These are phyloP conservation scores for Mycena galopus DNA, from an alignment of 768 basidiomycete genomes.

Conservation along the genomic window DNA sequence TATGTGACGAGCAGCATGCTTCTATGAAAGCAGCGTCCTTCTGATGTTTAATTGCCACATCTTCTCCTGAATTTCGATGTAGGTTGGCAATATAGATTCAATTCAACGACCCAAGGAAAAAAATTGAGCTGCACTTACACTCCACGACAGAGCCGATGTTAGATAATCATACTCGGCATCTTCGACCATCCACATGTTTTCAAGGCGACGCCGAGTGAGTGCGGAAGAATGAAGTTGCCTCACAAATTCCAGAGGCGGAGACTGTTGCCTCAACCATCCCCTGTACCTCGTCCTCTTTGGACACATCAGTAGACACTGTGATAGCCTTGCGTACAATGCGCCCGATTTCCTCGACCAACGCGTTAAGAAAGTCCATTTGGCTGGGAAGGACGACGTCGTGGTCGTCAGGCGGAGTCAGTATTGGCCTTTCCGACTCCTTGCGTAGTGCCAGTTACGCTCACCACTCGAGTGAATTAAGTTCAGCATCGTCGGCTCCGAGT, in stretches of 20 bases:
- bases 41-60: constrained; percentile 54
- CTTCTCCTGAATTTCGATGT: constrained; percentile 47
- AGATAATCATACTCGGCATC: constrained; percentile 43
- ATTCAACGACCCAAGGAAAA: background rate
- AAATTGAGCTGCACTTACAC: constrained; percentile 24
- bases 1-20: constrained; percentile 59
- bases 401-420: constrained; percentile 50
- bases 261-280: constrained; percentile 42
- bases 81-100: constrained; percentile 38
- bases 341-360: constrained; percentile 43
- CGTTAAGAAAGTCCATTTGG: constrained; percentile 37
- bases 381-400: constrained; percentile 46
- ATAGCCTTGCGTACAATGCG: constrained; percentile 37
- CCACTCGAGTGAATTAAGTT: constrained; percentile 33
- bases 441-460: constrained; percentile 49
- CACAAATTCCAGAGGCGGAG: constrained; percentile 43
- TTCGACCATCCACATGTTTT: constrained; percentile 48
- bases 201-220: background rate
- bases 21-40: constrained; percentile 56
- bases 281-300: constrained; percentile 46
- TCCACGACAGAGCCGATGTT: constrained; percentile 26
- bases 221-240: background rate
- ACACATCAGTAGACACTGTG: constrained; percentile 42
- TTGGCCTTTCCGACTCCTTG: constrained; percentile 50
- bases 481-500: no score